A percentile compares a stretch with the other conserved stretches of the same genome.
These are phyloP conservation scores for Exsudoporus frostii DNA, from an alignment of 768 basidiomycete genomes.

Conservation along the genomic window DNA sequence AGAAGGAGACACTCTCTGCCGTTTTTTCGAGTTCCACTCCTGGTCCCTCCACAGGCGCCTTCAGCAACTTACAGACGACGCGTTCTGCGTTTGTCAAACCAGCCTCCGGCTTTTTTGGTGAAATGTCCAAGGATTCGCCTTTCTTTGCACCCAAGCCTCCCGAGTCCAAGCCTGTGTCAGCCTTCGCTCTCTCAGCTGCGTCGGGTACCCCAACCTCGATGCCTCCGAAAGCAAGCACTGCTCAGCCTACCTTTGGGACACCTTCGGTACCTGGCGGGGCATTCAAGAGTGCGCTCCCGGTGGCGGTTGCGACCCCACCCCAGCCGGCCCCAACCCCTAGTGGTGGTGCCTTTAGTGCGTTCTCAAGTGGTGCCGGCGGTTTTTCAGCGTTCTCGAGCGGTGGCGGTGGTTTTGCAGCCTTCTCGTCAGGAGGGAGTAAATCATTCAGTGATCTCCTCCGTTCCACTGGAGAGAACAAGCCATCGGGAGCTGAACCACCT, in stretches of 20 bases:
- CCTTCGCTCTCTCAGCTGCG: constrained; percentile 31
- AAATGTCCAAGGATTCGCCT: constrained; percentile 44
- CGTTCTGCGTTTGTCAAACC: constrained; percentile 37
- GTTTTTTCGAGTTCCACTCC: constrained; percentile 23
- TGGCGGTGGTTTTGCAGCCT: constrained; percentile 50
- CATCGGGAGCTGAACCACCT: constrained; percentile 16
- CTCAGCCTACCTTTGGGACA: constrained; percentile 38
- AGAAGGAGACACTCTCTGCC: constrained; percentile 5
- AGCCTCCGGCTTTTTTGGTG: constrained; percentile 34
- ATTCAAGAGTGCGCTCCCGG: constrained; percentile 18
- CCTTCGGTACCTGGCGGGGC: constrained; percentile 32
- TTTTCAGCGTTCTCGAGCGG: constrained; percentile 47
- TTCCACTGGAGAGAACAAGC: constrained; percentile 29
- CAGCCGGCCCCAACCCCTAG: constrained; percentile 14
- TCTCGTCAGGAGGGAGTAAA: constrained; percentile 43
- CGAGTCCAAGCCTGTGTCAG: constrained; percentile 36
- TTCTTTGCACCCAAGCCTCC: constrained; percentile 44
- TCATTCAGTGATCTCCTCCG: constrained; percentile 66
- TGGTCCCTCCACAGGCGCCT: constrained; percentile 34
- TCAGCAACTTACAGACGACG: constrained; percentile 37
- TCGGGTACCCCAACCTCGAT: constrained; percentile 19
- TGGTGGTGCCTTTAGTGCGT: constrained; percentile 27
- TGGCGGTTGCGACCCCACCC: not conserved
- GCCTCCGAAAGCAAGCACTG: constrained; percentile 19
- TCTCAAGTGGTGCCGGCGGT: constrained; percentile 35